Base-by-base conservation (phyloP, 148 eudicot species). In the Tetragonia tetragonoides region DNA sequence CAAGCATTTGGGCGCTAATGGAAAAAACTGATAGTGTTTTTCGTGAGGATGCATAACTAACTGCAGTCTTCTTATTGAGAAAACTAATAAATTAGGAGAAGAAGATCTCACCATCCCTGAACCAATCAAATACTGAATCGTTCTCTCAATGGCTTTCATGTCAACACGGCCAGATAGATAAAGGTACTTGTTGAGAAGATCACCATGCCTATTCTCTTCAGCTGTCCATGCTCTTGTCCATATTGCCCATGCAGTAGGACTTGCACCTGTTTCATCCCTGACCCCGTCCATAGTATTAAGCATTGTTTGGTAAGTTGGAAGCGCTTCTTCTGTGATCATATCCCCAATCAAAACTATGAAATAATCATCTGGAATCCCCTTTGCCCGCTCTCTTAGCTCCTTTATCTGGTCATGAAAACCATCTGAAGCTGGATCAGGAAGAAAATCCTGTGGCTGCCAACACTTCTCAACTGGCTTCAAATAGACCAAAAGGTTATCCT, bases 291-390 rank as follows among this genome's bases (percentile, higher is more conserved):
- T 47, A 11, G 85, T 86, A 67, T 89, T 87, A 51, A 89, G 83
- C 85, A 89, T 79, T 53, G 89, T 81, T 56, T 89, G 93, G 54
- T 90, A 90, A 10, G 90, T 90, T 20, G 93, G 93, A 73, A 90
- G 88, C 40, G 93, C 93, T 81, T 90, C 93, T 78, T 90, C 91
- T 28, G 93, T 90, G 75, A 90, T 82, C 93, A 90, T 88, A 49
- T 90, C 87, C 41, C 93, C 93, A 54, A 88, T 87, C 78, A 90
- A 76, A 46, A 85, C 89, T 65, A 90, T 88, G 67, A 78, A 82
- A 77, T 85, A 80, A 20, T 90, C 93, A 65, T 90, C 89, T 2
- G 93, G 90, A 24, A 90, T 54, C 72, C 83, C 90, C 69, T 80
- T 87, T 0, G 89, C 80, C 64, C 88, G 70, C 57, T 78, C 88